Base-by-base conservation (phyloP, 352 stramenopile genomes). In the Globisporangium megalacanthum region DNA sequence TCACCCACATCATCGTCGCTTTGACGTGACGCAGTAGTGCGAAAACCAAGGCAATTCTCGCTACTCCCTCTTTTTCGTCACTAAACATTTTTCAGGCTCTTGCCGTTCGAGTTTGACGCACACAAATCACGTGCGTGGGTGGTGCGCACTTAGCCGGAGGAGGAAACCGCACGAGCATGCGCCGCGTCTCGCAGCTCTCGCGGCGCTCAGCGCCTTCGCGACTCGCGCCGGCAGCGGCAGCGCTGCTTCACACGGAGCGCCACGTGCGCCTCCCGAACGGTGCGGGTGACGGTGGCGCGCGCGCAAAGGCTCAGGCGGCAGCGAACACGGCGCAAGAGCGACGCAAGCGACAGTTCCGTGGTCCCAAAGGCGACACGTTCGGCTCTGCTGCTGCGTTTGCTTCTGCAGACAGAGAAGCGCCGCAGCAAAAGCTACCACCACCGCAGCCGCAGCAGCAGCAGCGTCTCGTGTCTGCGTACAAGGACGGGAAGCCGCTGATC, bases 401-500 rank as follows among this genome's bases (percentile, higher is more conserved):
- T 2, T 25, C 13, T 50, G 22, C 13, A 59, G 62, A 68, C 75
- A 50, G 58, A 57, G 47, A 88, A 13, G 35, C 35, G 35, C 10
- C 35, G 10, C 35, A 39, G 35, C 35, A 29, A 29, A 29, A 29
- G 35, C 35, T 13, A 13, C 35, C 35, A 13, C 35, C 6, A 5
- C 35, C 6, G 35, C 35, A 39, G 35, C 35, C 6, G 35, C 35
- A 39, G 35, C 33, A 37, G 33, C 33, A 79, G 62, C 73, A 73
- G 49, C 70, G 66, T 60, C 61, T 85, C 14, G 59, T 75, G 48
- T 58, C 70, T 22, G 62, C 76, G 35, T 91, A 88, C 49, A 92
- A 92, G 64, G 78, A 93, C 62, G 85, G 85, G 50, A 89, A 88
- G 61, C 85, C 85, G 22, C 68, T 89, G 70, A 92, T 94, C 63